phyloP scores from a whole-genome alignment of 495 filamentous ascomycete species.

The Xylaria grammica region DNA sequence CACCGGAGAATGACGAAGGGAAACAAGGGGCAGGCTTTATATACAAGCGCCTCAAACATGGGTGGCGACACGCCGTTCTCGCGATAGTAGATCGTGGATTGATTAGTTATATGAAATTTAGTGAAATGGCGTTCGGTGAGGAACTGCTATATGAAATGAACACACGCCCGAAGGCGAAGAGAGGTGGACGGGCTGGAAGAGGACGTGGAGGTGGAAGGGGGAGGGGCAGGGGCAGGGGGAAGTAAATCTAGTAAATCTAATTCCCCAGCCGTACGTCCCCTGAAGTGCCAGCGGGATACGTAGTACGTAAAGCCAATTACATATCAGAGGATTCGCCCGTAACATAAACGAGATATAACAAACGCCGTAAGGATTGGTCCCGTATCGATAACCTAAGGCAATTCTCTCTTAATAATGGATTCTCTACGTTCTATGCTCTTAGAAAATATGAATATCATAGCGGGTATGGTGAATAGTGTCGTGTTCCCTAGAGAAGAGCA shows the following conservation, averaged over 20 bases:
- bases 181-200: slow-evolving; percentile 44
- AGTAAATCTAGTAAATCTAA: slow-evolving; percentile 26
- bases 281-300: too few relatives aligned
- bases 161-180: slow-evolving; percentile 5
- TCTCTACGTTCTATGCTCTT: too few relatives aligned
- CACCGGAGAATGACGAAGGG: slow-evolving; percentile 52
- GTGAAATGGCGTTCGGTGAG: slow-evolving; percentile 77
- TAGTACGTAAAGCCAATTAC: too few relatives aligned
- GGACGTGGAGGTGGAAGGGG: slow-evolving; percentile 47
- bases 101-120: slow-evolving; percentile 81
- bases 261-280: too few relatives aligned
- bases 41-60: slow-evolving; percentile 79
- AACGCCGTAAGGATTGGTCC: slow-evolving; percentile 14
- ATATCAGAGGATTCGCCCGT: too few relatives aligned
- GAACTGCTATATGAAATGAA: slow-evolving; percentile 69
- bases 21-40: slow-evolving; percentile 42
- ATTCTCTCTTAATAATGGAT: not conserved
- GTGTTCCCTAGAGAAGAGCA: too few relatives aligned
- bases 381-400: not conserved
- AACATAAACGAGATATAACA: too few relatives aligned
- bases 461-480: too few relatives aligned
- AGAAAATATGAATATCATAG: too few relatives aligned
- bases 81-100: slow-evolving; percentile 90
- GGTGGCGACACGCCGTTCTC: slow-evolving; percentile 80
- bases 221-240: slow-evolving; percentile 45